Evolutionary conservation across 208 protist genomes (phyloP), one percentile per base, ranked within the genome.

Genomic region (Trypanosoma lewisi): DNA sequence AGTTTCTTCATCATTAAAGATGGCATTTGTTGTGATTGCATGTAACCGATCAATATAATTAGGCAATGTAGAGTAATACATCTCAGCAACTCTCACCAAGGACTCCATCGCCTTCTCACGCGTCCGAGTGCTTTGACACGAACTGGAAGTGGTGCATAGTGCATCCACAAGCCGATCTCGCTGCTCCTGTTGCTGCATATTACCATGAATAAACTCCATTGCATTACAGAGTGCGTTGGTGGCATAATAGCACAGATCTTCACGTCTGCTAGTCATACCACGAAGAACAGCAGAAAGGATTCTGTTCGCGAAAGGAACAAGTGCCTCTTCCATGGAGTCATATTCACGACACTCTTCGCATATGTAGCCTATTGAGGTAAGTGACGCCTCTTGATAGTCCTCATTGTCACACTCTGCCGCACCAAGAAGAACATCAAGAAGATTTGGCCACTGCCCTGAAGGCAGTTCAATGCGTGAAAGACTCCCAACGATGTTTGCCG

Each of bases 401-500:
- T 78, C 77, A 54, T 83, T 76, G 19, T 47, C 51, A 7, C 69
- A 77, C 41, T 66, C 7, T 12, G 73, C 79, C 21, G 90, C 96
- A 14, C 69, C 45, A 21, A 97, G 61, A 2, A 99, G 83, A 14
- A 81, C 78, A 17, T 80, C 54, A 37, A 98, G 84, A 7, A 99
- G 73, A 49, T 98, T 85, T 16, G 74, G 77, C 97, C 97, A 99
- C 82, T 97, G 87, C 9, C 88, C 80, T 0, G 85, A 67, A 0
- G 96, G 97, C 25, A 99, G 73, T 67, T 99, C 98, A 47, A 98
- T 97, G 21, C 93, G 75, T 8, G 92, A 97, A 55, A 99, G 94
- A 67, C 92, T 93, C 21, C 97, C 90, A 49, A 98, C 73, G 30
- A 95, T 97, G 75, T 97, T 96, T 41, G 98, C 94, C 17, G 94